Conservation (phyloP, 306 rosid genomes). For the Neltuma alba region DNA sequence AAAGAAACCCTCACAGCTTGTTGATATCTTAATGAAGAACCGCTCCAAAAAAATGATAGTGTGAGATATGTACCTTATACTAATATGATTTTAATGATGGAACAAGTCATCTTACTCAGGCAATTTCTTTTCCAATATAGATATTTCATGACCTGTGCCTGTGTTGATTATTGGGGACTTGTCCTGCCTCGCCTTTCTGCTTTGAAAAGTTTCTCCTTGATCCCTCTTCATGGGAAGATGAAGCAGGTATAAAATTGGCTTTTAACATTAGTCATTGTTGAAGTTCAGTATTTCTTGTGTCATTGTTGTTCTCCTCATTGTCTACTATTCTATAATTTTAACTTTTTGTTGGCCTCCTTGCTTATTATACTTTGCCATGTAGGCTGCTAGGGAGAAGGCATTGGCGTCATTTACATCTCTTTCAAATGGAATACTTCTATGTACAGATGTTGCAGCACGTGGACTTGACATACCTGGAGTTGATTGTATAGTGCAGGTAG, state of each 20-base stretch:
- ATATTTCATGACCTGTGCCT: constrained; percentile 98
- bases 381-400: constrained; percentile 88
- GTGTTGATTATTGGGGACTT: constrained; percentile 94
- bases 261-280: constrained; percentile 6
- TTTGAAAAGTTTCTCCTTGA: constrained; percentile 66
- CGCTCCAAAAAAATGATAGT: constrained; percentile 65
- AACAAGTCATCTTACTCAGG: constrained; percentile 9
- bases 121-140: constrained; percentile 46
- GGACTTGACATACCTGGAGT: constrained; percentile 98
- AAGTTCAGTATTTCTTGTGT: constrained; percentile 29
- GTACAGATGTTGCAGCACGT: constrained; percentile 98
- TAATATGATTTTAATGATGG: constrained; percentile 23
- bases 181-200: constrained; percentile 76
- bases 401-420: constrained; percentile 84
- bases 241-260: constrained; percentile 66
- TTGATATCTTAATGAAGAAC: constrained; percentile 75
- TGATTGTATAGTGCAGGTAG: constrained; percentile 94
- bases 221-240: constrained; percentile 89
- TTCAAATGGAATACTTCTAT: constrained; percentile 79
- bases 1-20: constrained; percentile 85
- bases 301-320: constrained; percentile 10
- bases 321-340: not conserved
- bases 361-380: constrained; percentile 28
- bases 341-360: constrained; percentile 1
- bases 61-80: constrained; percentile 50